Evolutionary conservation across 2,329 filamentous ascomycete genomes (phyloP).

Genomic region (Monosporascus ibericus): DNA sequence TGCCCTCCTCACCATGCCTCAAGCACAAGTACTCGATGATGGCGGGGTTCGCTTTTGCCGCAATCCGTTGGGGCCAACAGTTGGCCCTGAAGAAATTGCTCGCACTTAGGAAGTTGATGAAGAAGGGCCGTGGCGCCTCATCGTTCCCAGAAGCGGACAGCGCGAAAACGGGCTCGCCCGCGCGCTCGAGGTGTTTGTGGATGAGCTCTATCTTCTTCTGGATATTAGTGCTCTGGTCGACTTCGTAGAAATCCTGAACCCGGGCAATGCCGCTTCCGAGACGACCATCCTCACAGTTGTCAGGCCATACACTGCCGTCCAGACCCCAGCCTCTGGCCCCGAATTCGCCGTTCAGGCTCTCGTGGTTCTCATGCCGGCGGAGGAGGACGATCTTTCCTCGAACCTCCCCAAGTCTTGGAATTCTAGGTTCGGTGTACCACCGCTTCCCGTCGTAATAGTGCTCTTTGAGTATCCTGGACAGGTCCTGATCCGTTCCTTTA

Average conservation of each 20-base stretch:
- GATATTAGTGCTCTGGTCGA: conserved; percentile 69
- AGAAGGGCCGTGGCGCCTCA: conserved; percentile 54
- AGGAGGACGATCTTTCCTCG: conserved; percentile 81
- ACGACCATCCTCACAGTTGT: conserved; percentile 76
- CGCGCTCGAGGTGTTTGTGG: conserved; percentile 69
- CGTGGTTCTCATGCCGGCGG: conserved; percentile 68
- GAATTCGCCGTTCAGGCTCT: conserved; percentile 45
- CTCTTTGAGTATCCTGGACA: conserved; percentile 65
- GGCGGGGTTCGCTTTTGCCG: conserved; percentile 78
- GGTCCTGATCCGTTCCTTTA: conserved; percentile 69
- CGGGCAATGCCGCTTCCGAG: conserved; percentile 67
- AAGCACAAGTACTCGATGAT: conserved; percentile 57
- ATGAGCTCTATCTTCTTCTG: conserved; percentile 72
- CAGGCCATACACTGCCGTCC: conserved; percentile 67
- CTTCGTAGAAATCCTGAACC: conserved; percentile 93
- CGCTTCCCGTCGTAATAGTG: conserved; percentile 58
- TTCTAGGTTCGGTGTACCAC: conserved; percentile 74
- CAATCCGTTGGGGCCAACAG: conserved; percentile 92
- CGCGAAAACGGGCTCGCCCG: conserved; percentile 46
- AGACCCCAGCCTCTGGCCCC: conserved; percentile 50
- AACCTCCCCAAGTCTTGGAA: conserved; percentile 72
- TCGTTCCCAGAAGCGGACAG: conserved; percentile 31
- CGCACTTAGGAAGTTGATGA: conserved; percentile 83
- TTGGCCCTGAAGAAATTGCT: conserved; percentile 90
- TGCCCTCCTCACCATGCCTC: conserved; percentile 46